These are phyloP conservation scores for Lipomyces starkeyi DNA, from an alignment of 805 yeast species.

Conservation along the genomic window DNA sequence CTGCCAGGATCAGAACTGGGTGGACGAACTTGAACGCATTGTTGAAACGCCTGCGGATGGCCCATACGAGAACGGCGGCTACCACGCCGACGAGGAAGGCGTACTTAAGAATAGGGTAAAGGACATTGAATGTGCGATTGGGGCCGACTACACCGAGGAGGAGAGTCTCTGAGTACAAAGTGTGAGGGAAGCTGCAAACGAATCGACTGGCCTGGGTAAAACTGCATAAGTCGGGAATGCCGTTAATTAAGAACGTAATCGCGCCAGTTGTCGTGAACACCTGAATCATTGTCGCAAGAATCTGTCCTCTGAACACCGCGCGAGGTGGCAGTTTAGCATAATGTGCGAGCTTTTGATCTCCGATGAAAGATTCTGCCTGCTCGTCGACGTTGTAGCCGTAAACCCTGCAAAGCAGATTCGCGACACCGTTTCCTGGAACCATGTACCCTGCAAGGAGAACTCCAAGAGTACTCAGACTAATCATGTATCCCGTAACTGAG, in stretches of 20 bases:
- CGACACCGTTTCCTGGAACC: conserved; percentile 57
- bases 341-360: conserved; percentile 57
- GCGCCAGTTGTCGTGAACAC: conserved; percentile 59
- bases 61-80: conserved; percentile 29
- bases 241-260: conserved; percentile 52
- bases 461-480: conserved; percentile 52
- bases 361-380: conserved; percentile 52
- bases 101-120: conserved; percentile 37
- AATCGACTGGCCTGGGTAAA: conserved; percentile 35
- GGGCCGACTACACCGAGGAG: conserved; percentile 43
- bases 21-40: conserved; percentile 28
- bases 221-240: conserved; percentile 38
- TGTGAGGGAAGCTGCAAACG: conserved; percentile 41
- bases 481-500: conserved; percentile 65
- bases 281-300: conserved; percentile 59
- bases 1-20: conserved; percentile 38
- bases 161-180: conserved; percentile 39
- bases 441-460: conserved; percentile 55
- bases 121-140: conserved; percentile 35
- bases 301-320: conserved; percentile 57
- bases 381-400: conserved; percentile 56
- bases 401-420: conserved; percentile 56
- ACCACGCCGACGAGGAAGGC: conserved; percentile 39
- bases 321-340: conserved; percentile 61
- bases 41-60: conserved; percentile 19